phyloP scores from a whole-genome alignment of 208 protist genomes.

The Wallacemonas sp. region DNA sequence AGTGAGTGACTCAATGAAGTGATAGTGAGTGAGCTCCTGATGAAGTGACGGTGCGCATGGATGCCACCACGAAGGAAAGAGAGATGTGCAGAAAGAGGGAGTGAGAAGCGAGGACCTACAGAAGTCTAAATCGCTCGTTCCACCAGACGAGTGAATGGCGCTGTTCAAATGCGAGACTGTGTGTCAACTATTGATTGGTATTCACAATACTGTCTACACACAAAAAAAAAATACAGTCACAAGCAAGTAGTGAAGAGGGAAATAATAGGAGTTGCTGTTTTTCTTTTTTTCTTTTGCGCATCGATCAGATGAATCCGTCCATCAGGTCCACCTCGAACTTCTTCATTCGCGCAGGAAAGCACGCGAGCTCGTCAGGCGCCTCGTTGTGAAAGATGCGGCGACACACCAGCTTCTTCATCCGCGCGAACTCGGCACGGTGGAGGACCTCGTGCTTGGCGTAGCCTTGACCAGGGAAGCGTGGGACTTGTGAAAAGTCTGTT shows the following conservation, averaged over 20 bases:
- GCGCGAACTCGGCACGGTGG: slow-evolving; percentile 24
- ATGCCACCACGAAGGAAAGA: too few species aligned
- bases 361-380: slow-evolving; percentile 21
- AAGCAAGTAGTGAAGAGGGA: slow-evolving; percentile 2
- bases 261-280: slow-evolving; percentile 12
- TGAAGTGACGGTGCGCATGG: too few species aligned
- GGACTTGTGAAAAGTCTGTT: slow-evolving; percentile 26
- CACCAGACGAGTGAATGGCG: too few species aligned
- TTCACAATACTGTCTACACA: too few species aligned
- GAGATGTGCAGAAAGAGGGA: too few species aligned
- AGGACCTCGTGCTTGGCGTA: slow-evolving; percentile 40
- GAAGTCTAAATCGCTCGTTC: too few species aligned
- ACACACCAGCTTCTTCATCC: slow-evolving; percentile 25
- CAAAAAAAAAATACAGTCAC: too few species aligned
- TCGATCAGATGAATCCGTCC: slow-evolving; percentile 36
- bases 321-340: slow-evolving; percentile 32
- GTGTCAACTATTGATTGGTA: too few species aligned
- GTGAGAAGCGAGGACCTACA: too few species aligned
- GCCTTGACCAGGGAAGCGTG: slow-evolving; percentile 48
- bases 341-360: slow-evolving; percentile 27
- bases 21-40: too few species aligned
- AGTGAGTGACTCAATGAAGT: too few species aligned
- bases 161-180: too few species aligned
- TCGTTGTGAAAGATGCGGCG: slow-evolving; percentile 20
- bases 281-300: slow-evolving; percentile 11